Conservation (phyloP, 352 stramenopile species). For the Phytopythium kandeliae region DNA sequence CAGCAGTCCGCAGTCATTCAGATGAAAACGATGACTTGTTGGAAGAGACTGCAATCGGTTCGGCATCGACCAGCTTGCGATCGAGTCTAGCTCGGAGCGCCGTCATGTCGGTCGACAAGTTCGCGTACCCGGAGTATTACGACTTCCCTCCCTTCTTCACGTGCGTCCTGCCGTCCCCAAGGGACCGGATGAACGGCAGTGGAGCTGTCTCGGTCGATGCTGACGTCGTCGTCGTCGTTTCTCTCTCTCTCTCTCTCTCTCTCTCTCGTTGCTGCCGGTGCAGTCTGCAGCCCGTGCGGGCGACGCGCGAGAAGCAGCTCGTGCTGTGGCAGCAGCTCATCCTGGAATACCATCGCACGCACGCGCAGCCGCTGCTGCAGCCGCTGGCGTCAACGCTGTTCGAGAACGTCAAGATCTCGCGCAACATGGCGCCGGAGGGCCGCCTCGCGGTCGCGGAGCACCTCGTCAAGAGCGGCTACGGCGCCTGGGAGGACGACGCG, state of each 20-base stretch:
- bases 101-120: constrained; percentile 54
- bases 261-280: background rate
- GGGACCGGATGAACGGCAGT: too few species aligned
- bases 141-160: constrained; percentile 87
- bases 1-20: too few species aligned
- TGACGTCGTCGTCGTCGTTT: background rate
- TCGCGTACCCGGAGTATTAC: constrained; percentile 84
- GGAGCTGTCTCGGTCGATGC: too few species aligned
- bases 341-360: constrained; percentile 75
- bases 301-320: constrained; percentile 83
- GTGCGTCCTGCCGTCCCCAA: constrained; percentile 15
- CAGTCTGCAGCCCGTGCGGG: constrained; percentile 74
- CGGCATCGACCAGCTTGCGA: too few species aligned
- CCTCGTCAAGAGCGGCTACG: constrained; percentile 71
- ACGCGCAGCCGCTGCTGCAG: constrained; percentile 67
- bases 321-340: constrained; percentile 84
- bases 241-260: background rate
- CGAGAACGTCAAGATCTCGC: constrained; percentile 81
- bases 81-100: too few species aligned
- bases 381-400: constrained; percentile 65
- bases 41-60: too few species aligned
- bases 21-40: too few species aligned
- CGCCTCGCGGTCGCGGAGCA: constrained; percentile 67
- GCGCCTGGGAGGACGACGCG: constrained; percentile 75
- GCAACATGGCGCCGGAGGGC: constrained; percentile 70